Conservation (phyloP, 2,329 filamentous ascomycete genomes). For the Thielaviopsis cerberus region DNA sequence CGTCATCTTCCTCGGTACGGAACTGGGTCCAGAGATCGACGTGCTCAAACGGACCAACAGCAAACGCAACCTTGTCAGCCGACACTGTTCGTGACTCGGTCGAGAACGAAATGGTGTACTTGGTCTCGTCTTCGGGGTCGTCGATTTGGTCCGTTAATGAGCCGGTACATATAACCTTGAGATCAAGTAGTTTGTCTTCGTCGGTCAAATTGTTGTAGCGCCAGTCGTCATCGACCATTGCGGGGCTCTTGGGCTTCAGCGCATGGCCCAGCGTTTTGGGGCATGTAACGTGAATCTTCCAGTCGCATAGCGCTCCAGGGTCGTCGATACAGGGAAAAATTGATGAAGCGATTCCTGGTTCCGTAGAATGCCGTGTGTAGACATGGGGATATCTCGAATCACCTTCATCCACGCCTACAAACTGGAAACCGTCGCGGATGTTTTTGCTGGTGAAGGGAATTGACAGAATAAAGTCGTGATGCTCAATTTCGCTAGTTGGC, state of each 20-base stretch:
- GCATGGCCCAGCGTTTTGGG: slow-evolving; percentile 74
- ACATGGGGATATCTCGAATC: slow-evolving; percentile 78
- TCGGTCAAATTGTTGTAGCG: slow-evolving; percentile 30
- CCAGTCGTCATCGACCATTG: slow-evolving; percentile 19
- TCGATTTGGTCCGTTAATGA: slow-evolving; percentile 68
- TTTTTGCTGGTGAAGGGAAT: slow-evolving; percentile 63
- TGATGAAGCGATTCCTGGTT: slow-evolving; percentile 62
- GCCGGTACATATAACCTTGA: slow-evolving; percentile 80
- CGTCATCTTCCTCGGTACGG: slow-evolving; percentile 77
- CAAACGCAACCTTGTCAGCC: slow-evolving; percentile 80
- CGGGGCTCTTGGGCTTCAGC: slow-evolving; percentile 21
- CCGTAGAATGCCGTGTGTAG: slow-evolving; percentile 67
- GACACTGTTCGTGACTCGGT: slow-evolving; percentile 51
- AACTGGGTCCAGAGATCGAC: slow-evolving; percentile 73
- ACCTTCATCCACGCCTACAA: slow-evolving; percentile 64
- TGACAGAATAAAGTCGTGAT: slow-evolving; percentile 27
- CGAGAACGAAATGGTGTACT: slow-evolving; percentile 76
- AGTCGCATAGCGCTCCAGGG: slow-evolving; percentile 59
- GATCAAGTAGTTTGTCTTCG: slow-evolving; percentile 73
- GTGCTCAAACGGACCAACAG: slow-evolving; percentile 84
- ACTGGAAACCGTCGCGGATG: slow-evolving; percentile 75
- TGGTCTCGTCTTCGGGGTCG: slow-evolving; percentile 57
- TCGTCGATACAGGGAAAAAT: slow-evolving; percentile 92
- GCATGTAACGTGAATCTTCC: slow-evolving; percentile 75
- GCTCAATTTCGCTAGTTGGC: slow-evolving; percentile 17